A percentile compares a stretch with the other conserved stretches of the same genome.
These are phyloP conservation scores for Ziziphus jujuba DNA, from an alignment of 306 rosid genomes.

Conservation along the genomic window DNA sequence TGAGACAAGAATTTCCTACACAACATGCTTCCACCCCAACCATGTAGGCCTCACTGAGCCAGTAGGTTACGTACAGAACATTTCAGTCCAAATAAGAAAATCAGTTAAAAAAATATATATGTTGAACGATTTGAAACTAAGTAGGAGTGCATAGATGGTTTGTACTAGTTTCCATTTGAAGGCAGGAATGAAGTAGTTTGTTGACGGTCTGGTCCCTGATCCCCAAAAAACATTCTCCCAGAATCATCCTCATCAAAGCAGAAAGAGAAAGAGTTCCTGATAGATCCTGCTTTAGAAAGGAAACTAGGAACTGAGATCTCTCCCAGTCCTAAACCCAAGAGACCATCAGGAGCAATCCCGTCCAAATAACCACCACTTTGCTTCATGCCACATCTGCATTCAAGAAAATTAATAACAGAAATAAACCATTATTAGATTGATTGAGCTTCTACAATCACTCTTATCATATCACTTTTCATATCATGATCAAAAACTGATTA, in stretches of 20 bases:
- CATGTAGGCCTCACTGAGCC: constrained; percentile 67
- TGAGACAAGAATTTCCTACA: constrained; percentile 60
- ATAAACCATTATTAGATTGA: not conserved
- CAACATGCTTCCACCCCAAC: constrained; percentile 81
- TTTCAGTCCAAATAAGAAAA: not conserved
- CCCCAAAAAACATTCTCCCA: constrained; percentile 89
- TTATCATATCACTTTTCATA: not conserved
- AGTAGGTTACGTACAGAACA: not conserved
- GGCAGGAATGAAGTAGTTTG: constrained; percentile 77
- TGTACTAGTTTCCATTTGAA: constrained; percentile 67
- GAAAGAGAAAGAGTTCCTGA: constrained; percentile 74
- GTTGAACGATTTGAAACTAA: not conserved
- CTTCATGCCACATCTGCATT: constrained; percentile 89
- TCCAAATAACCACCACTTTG: constrained; percentile 93
- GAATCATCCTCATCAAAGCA: constrained; percentile 73
- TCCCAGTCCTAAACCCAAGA: constrained; percentile 89
- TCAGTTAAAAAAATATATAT: not conserved
- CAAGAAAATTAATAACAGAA: constrained; percentile 22
- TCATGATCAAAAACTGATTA: constrained; percentile 15
- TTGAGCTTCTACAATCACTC: not conserved
- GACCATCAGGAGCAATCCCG: constrained; percentile 95
- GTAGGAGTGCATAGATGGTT: not conserved
- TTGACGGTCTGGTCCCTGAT: constrained; percentile 68
- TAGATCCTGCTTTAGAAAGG: constrained; percentile 77
- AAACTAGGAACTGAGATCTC: constrained; percentile 78